A percentile compares a stretch with the other conserved stretches of the same genome.
Conservation (phyloP, 768 basidiomycete genomes). For the Podaxis sp. region DNA sequence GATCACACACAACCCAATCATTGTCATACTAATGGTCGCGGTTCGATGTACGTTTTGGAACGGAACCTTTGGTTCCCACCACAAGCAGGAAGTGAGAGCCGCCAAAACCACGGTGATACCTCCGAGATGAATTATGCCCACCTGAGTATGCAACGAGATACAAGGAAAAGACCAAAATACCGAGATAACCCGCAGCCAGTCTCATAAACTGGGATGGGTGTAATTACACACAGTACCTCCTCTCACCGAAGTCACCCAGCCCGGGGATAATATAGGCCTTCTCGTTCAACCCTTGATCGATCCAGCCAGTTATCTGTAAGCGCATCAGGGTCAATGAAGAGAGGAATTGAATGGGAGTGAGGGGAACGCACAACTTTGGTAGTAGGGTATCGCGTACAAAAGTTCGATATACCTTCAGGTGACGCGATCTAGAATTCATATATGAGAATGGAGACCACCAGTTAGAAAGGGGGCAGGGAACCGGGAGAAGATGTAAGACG, state of each 20-base stretch:
- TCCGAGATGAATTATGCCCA: too few species aligned
- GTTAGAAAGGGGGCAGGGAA: not conserved
- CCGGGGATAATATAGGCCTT: conserved; percentile 91
- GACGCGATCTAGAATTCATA: conserved; percentile 67
- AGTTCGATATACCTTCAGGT: conserved; percentile 84
- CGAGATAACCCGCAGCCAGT: not conserved
- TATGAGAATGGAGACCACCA: not conserved
- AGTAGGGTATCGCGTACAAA: conserved; percentile 73
- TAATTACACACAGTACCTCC: conserved; percentile 53
- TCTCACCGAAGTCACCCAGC: conserved; percentile 96
- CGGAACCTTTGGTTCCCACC: too few species aligned
- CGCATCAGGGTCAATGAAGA: not conserved
- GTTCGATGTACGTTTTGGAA: too few species aligned
- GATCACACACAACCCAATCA: too few species aligned
- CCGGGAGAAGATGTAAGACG: conserved; percentile 19
- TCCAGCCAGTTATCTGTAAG: conserved; percentile 88
- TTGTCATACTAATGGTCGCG: too few species aligned
- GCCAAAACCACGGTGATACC: too few species aligned
- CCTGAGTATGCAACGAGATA: too few species aligned
- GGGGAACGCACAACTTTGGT: conserved; percentile 67
- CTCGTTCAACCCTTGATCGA: conserved; percentile 89
- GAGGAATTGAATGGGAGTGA: not conserved
- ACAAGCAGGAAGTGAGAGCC: too few species aligned
- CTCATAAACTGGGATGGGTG: not conserved
- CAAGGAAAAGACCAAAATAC: too few species aligned